These are phyloP conservation scores for Neocucurbitaria cava DNA, from an alignment of 2,329 filamentous ascomycete species.

Conservation along the genomic window DNA sequence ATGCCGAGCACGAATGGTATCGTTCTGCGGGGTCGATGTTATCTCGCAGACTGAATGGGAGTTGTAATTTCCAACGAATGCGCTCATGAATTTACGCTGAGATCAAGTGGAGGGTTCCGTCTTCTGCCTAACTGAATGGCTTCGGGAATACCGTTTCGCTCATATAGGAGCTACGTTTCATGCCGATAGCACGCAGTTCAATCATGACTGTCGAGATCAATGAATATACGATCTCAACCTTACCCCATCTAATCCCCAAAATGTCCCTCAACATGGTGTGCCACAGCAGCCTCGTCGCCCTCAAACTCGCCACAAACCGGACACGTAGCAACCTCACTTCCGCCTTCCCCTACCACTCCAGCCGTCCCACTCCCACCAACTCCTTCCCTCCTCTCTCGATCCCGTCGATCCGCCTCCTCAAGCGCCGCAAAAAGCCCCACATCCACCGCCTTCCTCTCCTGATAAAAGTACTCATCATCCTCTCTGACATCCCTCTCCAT, in stretches of 20 bases:
- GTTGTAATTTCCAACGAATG: background rate
- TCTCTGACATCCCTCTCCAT: conserved; percentile 38
- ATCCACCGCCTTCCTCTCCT: conserved; percentile 25
- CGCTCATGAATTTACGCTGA: background rate
- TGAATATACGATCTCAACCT: background rate
- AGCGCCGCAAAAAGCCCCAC: conserved; percentile 29
- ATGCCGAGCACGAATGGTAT: background rate
- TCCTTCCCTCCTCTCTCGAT: conserved; percentile 32
- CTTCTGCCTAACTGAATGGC: background rate
- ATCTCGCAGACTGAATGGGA: background rate
- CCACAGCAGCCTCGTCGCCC: conserved; percentile 72
- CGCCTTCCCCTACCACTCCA: conserved; percentile 13
- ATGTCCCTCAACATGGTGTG: conserved; percentile 69
- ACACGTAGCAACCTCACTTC: conserved; percentile 54
- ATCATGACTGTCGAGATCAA: background rate
- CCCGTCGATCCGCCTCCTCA: conserved; percentile 34
- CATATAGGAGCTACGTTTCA: background rate
- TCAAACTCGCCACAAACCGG: conserved; percentile 72
- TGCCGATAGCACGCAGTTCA: background rate
- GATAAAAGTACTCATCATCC: conserved; percentile 39
- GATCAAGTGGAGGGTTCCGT: background rate
- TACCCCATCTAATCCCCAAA: conserved; percentile 48
- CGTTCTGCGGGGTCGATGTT: background rate
- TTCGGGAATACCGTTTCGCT: background rate
- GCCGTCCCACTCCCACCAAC: conserved; percentile 8